These are phyloP conservation scores for Botrytis medusae DNA, from an alignment of 2,329 filamentous ascomycete genomes.

Conservation along the genomic window DNA sequence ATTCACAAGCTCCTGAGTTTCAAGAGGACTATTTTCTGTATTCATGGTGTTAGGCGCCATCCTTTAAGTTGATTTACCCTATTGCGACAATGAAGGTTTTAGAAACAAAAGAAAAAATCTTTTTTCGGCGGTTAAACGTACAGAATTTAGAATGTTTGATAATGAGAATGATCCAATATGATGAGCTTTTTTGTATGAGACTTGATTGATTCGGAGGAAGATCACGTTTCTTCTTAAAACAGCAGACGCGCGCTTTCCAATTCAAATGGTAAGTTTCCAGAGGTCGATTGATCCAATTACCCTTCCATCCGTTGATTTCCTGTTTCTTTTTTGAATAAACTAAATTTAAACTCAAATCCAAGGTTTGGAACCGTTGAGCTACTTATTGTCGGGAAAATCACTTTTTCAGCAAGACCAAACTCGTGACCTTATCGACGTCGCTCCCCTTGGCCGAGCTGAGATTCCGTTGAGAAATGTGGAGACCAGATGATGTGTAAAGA, in stretches of 20 bases:
- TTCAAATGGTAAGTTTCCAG: neutral
- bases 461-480: slow-evolving; percentile 16
- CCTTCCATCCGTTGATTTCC: slow-evolving; percentile 5
- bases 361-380: neutral
- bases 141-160: slow-evolving; percentile 12
- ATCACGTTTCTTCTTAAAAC: slow-evolving; percentile 9
- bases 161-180: neutral
- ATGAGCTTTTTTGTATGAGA: neutral
- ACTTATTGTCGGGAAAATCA: neutral
- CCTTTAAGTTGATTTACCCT: slow-evolving; percentile 18
- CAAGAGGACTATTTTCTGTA: slow-evolving; percentile 26
- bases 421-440: slow-evolving; percentile 17
- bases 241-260: slow-evolving; percentile 6
- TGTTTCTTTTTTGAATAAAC: neutral
- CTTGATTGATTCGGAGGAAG: neutral
- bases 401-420: neutral
- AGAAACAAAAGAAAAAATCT: slow-evolving; percentile 9
- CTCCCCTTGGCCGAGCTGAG: slow-evolving; percentile 5
- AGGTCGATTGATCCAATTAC: neutral
- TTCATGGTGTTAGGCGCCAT: slow-evolving; percentile 27
- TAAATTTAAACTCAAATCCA: neutral
- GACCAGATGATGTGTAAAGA: slow-evolving; percentile 7
- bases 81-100: slow-evolving; percentile 13
- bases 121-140: slow-evolving; percentile 20
- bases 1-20: slow-evolving; percentile 32